Percentiles rank a stretch among this genome's conserved stretches.
Evolutionary conservation across 306 rosid genomes (phyloP).

Genomic region (Ormosia emarginata): DNA sequence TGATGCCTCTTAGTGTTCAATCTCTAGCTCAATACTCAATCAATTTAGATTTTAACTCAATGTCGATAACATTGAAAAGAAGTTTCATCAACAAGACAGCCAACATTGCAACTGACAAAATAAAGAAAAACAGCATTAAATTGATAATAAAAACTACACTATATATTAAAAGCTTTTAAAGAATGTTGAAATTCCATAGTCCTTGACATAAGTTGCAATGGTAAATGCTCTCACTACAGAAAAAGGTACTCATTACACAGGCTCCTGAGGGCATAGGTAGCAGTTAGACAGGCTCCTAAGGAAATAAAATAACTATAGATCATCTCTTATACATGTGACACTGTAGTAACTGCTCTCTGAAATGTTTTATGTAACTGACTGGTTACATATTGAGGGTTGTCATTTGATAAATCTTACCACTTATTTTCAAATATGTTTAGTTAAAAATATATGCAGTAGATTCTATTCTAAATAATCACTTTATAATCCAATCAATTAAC

Average conservation of each 20-base stretch:
- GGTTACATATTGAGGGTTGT: background rate
- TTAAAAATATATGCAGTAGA: background rate
- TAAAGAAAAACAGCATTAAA: background rate
- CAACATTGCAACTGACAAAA: background rate
- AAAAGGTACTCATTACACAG: background rate
- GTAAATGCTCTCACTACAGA: background rate
- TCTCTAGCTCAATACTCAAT: background rate
- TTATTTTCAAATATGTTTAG: background rate
- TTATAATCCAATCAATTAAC: background rate
- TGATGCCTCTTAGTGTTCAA: background rate
- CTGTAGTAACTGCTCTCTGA: background rate
- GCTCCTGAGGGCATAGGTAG: background rate
- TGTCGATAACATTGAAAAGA: background rate
- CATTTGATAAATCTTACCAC: background rate
- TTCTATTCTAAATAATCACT: background rate
- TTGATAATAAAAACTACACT: background rate
- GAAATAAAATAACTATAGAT: background rate
- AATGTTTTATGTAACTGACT: background rate
- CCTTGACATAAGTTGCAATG: background rate
- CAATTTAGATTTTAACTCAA: background rate
- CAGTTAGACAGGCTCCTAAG: background rate
- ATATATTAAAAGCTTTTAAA: background rate
- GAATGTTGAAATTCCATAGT: background rate
- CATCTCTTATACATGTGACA: background rate
- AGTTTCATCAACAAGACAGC: background rate